These are phyloP conservation scores for Nannochloropsis oceanica DNA, from an alignment of 108 stramenopile species.

Conservation along the genomic window DNA sequence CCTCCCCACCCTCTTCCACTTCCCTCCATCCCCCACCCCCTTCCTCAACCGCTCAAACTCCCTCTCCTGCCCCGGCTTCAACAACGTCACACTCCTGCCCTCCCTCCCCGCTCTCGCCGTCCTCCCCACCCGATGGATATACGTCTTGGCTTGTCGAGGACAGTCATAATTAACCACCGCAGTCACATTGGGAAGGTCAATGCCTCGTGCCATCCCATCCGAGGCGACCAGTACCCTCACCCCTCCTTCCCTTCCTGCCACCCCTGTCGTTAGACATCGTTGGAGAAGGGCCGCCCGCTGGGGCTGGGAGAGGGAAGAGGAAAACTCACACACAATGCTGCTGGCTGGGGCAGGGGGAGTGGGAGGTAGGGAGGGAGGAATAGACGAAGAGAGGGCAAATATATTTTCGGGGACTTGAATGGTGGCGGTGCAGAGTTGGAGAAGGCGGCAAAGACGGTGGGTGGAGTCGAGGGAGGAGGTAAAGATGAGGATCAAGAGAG, in stretches of 20 bases:
- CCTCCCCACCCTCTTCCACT: not conserved
- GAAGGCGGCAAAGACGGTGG: slow-evolving; percentile 66
- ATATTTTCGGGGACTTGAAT: not conserved
- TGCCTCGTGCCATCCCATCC: not conserved
- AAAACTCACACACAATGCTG: not conserved
- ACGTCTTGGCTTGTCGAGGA: not conserved
- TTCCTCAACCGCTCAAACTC: not conserved
- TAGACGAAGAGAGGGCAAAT: not conserved
- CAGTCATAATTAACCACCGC: not conserved
- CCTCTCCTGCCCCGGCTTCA: not conserved
- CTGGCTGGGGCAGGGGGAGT: not conserved
- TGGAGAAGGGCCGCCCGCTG: not conserved
- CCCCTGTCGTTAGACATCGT: not conserved
- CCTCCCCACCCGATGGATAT: not conserved
- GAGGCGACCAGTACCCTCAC: slow-evolving; percentile 1
- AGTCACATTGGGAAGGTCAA: not conserved
- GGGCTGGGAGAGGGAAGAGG: not conserved
- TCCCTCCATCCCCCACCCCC: not conserved
- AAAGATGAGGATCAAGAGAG: slow-evolving; percentile 57
- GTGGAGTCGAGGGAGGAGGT: slow-evolving; percentile 86
- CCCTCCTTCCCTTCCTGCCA: not conserved
- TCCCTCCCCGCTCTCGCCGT: not conserved
- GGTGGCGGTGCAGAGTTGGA: slow-evolving; percentile 47
- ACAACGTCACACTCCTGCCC: not conserved
- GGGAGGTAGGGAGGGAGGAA: not conserved